These are phyloP conservation scores for Penicillium sp. DNA, from an alignment of 2,329 filamentous ascomycete species.

Conservation along the genomic window DNA sequence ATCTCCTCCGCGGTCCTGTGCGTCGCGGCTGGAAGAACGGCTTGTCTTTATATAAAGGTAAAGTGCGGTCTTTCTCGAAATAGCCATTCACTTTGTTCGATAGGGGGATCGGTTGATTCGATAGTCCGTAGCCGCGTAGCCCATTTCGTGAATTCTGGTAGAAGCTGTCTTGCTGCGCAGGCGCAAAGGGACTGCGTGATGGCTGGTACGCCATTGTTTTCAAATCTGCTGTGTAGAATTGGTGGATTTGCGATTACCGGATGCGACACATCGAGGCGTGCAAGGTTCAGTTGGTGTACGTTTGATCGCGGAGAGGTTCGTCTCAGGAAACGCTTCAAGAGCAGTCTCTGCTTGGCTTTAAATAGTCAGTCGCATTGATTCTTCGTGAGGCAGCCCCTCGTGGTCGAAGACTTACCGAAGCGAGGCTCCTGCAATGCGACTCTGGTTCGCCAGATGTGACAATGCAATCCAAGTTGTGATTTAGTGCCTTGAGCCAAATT, in stretches of 20 bases:
- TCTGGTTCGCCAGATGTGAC: background rate
- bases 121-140: slow-evolving; percentile 41
- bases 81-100: slow-evolving; percentile 66
- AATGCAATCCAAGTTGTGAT: background rate
- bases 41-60: slow-evolving; percentile 99
- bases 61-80: slow-evolving; percentile 62
- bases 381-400: background rate
- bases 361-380: background rate
- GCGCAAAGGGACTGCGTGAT: slow-evolving; percentile 49
- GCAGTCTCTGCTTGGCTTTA: background rate
- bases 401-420: slow-evolving; percentile 1
- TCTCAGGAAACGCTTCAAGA: background rate
- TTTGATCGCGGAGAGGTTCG: background rate
- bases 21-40: slow-evolving; percentile 68
- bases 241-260: slow-evolving; percentile 8
- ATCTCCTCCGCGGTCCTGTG: slow-evolving; percentile 60
- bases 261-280: slow-evolving; percentile 14
- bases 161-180: slow-evolving; percentile 29
- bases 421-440: background rate
- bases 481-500: background rate
- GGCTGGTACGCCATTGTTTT: slow-evolving; percentile 55
- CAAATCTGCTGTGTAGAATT: slow-evolving; percentile 1
- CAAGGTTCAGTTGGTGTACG: background rate
- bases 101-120: slow-evolving; percentile 49
- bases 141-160: slow-evolving; percentile 31